These are phyloP conservation scores for Chaetomiaceae sp. DNA, from an alignment of 2,329 filamentous ascomycete genomes.

Conservation along the genomic window DNA sequence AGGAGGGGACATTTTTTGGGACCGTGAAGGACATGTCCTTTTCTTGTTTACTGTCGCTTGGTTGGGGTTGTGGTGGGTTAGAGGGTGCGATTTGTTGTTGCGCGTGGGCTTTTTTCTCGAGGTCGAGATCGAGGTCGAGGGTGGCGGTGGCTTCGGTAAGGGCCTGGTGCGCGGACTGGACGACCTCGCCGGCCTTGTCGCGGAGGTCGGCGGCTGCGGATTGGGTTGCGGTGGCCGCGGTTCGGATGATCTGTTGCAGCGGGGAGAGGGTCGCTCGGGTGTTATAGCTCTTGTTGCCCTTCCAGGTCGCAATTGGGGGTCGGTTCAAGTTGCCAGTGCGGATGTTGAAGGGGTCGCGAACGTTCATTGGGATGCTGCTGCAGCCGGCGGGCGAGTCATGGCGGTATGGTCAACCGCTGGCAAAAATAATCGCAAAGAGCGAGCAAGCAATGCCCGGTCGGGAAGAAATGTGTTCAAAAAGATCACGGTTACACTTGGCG, in stretches of 20 bases:
- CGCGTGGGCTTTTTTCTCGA: slow-evolving; percentile 25
- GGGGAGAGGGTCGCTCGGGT: slow-evolving; percentile 27
- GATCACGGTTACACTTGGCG: background rate
- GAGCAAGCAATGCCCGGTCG: background rate
- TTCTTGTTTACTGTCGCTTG: slow-evolving; percentile 23
- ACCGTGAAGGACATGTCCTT: slow-evolving; percentile 60
- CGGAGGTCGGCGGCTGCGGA: slow-evolving; percentile 41
- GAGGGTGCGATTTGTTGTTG: slow-evolving; percentile 28
- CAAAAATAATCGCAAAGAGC: background rate
- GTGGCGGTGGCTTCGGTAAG: slow-evolving; percentile 5
- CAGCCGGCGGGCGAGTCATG: slow-evolving; percentile 9
- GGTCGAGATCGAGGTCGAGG: background rate
- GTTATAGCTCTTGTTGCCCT: slow-evolving; percentile 11
- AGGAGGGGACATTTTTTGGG: slow-evolving; percentile 66
- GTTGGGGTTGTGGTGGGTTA: slow-evolving; percentile 17
- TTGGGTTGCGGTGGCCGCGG: slow-evolving; percentile 43
- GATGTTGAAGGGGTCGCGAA: slow-evolving; percentile 41
- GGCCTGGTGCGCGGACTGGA: slow-evolving; percentile 17
- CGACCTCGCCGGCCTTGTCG: slow-evolving; percentile 46
- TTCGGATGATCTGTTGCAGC: slow-evolving; percentile 45
- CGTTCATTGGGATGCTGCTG: slow-evolving; percentile 33
- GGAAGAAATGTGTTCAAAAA: background rate
- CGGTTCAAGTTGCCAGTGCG: slow-evolving; percentile 26
- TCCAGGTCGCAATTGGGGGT: slow-evolving; percentile 17
- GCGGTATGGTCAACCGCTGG: background rate